Conservation (phyloP, 805 yeast genomes). For the Tetrapisispora arboricola region DNA sequence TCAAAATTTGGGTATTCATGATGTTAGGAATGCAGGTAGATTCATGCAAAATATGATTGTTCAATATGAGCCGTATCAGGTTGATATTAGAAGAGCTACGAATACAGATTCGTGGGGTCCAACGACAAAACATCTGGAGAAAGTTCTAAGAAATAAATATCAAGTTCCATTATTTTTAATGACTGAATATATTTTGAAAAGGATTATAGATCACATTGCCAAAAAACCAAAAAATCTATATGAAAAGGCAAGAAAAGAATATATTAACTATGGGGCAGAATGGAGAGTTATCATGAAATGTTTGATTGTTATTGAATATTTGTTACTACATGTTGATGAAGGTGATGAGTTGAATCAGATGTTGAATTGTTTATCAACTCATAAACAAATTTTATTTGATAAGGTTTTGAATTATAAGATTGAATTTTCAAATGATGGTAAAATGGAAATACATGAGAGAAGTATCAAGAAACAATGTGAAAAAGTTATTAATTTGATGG, state of each 20-base stretch:
- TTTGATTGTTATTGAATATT: conserved; percentile 26
- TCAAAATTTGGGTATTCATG: conserved; percentile 30
- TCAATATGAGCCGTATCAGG: conserved; percentile 31
- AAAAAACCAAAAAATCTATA: conserved; percentile 28
- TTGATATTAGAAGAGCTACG: conserved; percentile 36
- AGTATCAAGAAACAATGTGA: conserved; percentile 28
- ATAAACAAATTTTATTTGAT: conserved; percentile 23
- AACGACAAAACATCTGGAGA: conserved; percentile 33
- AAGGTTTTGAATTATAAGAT: conserved; percentile 24
- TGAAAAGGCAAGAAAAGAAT: conserved; percentile 31
- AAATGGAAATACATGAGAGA: conserved; percentile 30
- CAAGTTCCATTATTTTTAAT: conserved; percentile 25
- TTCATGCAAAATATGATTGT: conserved; percentile 31
- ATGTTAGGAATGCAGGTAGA: conserved; percentile 32
- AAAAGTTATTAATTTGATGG: conserved; percentile 20
- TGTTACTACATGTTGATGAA: conserved; percentile 26
- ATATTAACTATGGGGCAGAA: conserved; percentile 32
- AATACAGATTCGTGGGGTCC: conserved; percentile 49
- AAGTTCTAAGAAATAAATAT: conserved; percentile 23
- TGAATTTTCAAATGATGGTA: conserved; percentile 27
- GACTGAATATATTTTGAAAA: conserved; percentile 30
- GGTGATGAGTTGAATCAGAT: conserved; percentile 25
- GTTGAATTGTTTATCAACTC: conserved; percentile 20
- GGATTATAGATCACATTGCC: conserved; percentile 30
- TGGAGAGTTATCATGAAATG: conserved; percentile 34